Conservation (phyloP, 2,329 filamentous ascomycete genomes). For the Epichloe sp. region DNA sequence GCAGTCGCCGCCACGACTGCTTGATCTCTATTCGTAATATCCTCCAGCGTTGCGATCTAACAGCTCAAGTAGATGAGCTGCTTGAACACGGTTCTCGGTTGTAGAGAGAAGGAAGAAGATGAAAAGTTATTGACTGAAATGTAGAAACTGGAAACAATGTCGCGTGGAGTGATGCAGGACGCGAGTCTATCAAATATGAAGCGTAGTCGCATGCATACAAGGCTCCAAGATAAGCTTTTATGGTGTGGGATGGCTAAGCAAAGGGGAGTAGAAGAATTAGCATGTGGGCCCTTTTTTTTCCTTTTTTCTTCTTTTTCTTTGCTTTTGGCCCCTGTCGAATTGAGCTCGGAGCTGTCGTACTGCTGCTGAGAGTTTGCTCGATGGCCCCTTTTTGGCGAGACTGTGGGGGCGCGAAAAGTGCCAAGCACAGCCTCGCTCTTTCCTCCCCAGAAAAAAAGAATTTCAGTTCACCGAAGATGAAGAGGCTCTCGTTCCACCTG, state of each 20-base stretch:
- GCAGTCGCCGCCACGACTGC: constrained; percentile 10
- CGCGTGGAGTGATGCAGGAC: not conserved
- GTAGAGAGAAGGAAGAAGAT: not conserved
- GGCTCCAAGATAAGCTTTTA: too few relatives aligned
- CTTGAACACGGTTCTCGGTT: not conserved
- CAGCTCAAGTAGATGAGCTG: constrained; percentile 8
- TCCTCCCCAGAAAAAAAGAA: not conserved
- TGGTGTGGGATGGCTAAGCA: too few relatives aligned
- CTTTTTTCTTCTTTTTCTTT: too few relatives aligned
- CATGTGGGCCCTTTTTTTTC: too few relatives aligned
- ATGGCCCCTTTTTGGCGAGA: not conserved
- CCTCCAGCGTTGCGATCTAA: constrained; percentile 9
- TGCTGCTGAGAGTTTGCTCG: too few relatives aligned
- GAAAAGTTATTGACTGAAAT: not conserved
- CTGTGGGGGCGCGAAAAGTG: not conserved
- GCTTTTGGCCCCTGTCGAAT: too few relatives aligned
- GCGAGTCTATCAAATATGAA: not conserved
- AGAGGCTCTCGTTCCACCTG: not conserved
- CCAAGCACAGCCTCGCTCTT: not conserved
- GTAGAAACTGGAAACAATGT: not conserved
- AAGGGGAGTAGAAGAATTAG: too few relatives aligned
- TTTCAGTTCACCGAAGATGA: not conserved
- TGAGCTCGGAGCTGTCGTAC: too few relatives aligned
- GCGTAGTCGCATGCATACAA: not conserved
- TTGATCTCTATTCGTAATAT: constrained; percentile 1